Base-by-base conservation (phyloP, 2,329 filamentous ascomycete species). In the Penicillium sp. region DNA sequence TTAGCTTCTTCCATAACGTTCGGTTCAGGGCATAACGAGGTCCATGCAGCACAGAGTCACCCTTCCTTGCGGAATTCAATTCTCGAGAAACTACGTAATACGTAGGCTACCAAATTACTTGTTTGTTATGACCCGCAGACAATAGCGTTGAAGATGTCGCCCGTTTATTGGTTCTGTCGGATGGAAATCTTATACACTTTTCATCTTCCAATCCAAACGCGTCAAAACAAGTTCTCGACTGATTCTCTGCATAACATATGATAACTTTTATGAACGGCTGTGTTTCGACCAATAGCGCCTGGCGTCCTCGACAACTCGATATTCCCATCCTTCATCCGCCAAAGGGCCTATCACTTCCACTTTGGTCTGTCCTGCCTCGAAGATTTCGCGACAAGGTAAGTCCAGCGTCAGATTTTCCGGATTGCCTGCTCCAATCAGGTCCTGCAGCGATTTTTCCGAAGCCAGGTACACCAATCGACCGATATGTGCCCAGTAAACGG, bases 381-480 rank as follows among this genome's bases (percentile, higher is more conserved):
- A 67, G n/a, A 81, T 67, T 41, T 75, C 72, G 30, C 75, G 71
- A 47, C 79, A 80, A 37, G 75, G 74, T 70, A 79, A 71, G 34
- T 75, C 72, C 73, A 82, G 70, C 1, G 79, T 81, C 55, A 82
- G 76, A 52, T 82, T 82, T 64, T 81, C 78, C 52, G 71, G 66
- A 56, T 82, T 81, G 1, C 74, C 75, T 2, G 66, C 66, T 0
- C 79, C 79, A 0, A 77, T 80, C 36, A 82, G 54, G 29, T 66
- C 62, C 13, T 73, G 70, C 55, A 82, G 59, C 46, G 74, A 70
- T 51, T 75, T 73, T 59, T 82, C 80, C 40, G 74, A 75, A 1
- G 77, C 80, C 3, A 76, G 75, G 57, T 80, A 82, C 4, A 82
- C 71, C 29, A 82, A 64, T 2, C 79, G 69, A 5, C 80, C 80